Conservation (phyloP, 2,329 filamentous ascomycete species). For the Lasiodiplodia sp. region DNA sequence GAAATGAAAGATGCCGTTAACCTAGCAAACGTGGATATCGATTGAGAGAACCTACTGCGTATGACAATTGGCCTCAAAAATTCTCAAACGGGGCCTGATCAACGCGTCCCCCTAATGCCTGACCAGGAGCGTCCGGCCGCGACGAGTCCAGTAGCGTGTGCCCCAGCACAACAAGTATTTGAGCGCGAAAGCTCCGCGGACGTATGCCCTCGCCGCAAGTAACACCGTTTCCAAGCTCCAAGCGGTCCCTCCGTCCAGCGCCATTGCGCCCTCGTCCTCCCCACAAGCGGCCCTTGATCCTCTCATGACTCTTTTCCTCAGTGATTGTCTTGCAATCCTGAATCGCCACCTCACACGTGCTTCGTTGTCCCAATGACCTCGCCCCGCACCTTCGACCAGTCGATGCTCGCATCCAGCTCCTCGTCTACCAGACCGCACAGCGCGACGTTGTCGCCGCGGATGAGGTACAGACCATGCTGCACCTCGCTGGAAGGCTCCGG, state of each 20-base stretch:
- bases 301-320: neutral
- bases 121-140: neutral
- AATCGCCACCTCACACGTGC: conserved; percentile 55
- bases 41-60: conserved; percentile 23
- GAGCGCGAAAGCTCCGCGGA: neutral
- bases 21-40: conserved; percentile 8
- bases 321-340: too few species aligned
- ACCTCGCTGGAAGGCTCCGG: conserved; percentile 81
- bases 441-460: conserved; percentile 93
- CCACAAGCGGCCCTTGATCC: conserved; percentile 4
- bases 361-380: conserved; percentile 85
- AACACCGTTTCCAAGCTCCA: neutral
- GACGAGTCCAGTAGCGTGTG: neutral
- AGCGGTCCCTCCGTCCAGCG: neutral
- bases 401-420: conserved; percentile 84
- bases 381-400: conserved; percentile 91
- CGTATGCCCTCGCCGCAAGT: neutral
- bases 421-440: conserved; percentile 90
- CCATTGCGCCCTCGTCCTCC: neutral
- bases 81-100: neutral
- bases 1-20: conserved; percentile 4
- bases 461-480: conserved; percentile 86
- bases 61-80: neutral
- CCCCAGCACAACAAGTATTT: neutral
- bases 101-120: neutral